Percentiles rank a stretch among this genome's conserved stretches.
Conservation (phyloP, 1,284 basidiomycete genomes). For the Fomitopsis palustris region DNA sequence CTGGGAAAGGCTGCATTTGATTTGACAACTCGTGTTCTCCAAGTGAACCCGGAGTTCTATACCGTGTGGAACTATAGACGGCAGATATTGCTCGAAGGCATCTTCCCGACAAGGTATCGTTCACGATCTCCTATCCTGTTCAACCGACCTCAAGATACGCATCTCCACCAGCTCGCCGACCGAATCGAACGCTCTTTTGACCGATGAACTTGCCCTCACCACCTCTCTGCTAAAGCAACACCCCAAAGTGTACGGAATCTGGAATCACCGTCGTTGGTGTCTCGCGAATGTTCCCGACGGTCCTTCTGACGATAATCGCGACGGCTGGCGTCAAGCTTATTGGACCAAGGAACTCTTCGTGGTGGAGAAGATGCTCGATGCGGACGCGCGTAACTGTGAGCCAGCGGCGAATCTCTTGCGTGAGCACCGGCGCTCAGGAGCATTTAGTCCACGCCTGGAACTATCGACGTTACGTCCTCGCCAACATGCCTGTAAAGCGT, state of each 20-base stretch:
- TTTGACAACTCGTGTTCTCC: slow-evolving; percentile 73
- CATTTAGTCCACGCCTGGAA: slow-evolving; percentile 86
- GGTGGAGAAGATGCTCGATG: slow-evolving; percentile 87
- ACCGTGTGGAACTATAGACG: slow-evolving; percentile 92
- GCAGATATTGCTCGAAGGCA: slow-evolving; percentile 67
- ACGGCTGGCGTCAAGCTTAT: slow-evolving; percentile 68
- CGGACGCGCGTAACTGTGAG: slow-evolving; percentile 89
- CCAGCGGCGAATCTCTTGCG: slow-evolving; percentile 2
- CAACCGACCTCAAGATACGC: slow-evolving; percentile 3
- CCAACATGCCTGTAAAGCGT: slow-evolving; percentile 58
- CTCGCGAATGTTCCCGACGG: slow-evolving; percentile 78
- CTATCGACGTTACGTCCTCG: slow-evolving; percentile 83
- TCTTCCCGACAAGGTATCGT: slow-evolving; percentile 65
- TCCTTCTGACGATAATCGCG: slow-evolving; percentile 44
- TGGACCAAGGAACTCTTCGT: slow-evolving; percentile 86
- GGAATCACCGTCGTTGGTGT: slow-evolving; percentile 95
- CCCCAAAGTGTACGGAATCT: slow-evolving; percentile 96
- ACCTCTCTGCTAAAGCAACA: slow-evolving; percentile 75
- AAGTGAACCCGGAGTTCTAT: slow-evolving; percentile 87
- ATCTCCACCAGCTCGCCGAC: slow-evolving; percentile 50
- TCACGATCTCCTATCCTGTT: background rate
- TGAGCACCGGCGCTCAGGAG: background rate
- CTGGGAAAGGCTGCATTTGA: slow-evolving; percentile 69
- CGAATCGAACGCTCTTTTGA: slow-evolving; percentile 61
- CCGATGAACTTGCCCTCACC: slow-evolving; percentile 78